Evolutionary conservation across 2,329 filamentous ascomycete genomes (phyloP).

Genomic region (Knoxdaviesia proteae): DNA sequence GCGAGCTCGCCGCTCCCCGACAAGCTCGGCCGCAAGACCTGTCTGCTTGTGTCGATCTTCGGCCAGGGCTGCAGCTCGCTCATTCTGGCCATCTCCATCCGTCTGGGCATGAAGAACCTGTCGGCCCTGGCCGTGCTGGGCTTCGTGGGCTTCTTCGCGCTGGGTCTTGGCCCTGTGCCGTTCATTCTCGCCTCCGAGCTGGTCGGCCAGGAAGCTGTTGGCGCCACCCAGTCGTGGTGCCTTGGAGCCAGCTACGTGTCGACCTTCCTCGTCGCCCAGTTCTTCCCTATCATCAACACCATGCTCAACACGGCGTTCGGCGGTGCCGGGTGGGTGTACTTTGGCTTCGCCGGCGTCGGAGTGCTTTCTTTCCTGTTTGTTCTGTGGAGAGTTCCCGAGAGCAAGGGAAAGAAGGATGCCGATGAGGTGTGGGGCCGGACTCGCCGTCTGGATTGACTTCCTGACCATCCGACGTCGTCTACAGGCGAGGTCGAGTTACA

Average conservation of each 20-base stretch:
- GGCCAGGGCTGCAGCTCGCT: constrained; percentile 70
- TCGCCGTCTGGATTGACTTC: constrained; percentile 25
- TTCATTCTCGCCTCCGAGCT: constrained; percentile 88
- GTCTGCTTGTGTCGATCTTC: constrained; percentile 59
- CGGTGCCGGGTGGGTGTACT: constrained; percentile 68
- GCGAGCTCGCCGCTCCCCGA: constrained; percentile 71
- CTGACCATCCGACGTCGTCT: too few relatives aligned
- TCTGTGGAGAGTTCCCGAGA: constrained; percentile 59
- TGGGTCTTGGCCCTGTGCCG: constrained; percentile 80
- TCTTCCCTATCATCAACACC: constrained; percentile 75
- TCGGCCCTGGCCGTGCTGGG: constrained; percentile 64
- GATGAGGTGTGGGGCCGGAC: constrained; percentile 81
- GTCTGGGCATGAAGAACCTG: constrained; percentile 47
- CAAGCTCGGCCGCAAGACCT: constrained; percentile 68
- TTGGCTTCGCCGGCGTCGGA: constrained; percentile 67
- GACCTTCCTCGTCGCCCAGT: constrained; percentile 83
- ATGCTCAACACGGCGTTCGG: constrained; percentile 42
- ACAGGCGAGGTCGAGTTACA: too few relatives aligned
- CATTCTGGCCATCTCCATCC: constrained; percentile 61
- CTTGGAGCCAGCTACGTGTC: constrained; percentile 74
- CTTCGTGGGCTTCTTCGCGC: constrained; percentile 77
- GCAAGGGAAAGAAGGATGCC: constrained; percentile 59
- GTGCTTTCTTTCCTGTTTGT: constrained; percentile 52
- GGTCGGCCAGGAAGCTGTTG: constrained; percentile 75
- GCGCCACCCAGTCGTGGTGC: constrained; percentile 76